phyloP scores from a whole-genome alignment of 495 filamentous ascomycete species.

The Penicillium diatomitis region DNA sequence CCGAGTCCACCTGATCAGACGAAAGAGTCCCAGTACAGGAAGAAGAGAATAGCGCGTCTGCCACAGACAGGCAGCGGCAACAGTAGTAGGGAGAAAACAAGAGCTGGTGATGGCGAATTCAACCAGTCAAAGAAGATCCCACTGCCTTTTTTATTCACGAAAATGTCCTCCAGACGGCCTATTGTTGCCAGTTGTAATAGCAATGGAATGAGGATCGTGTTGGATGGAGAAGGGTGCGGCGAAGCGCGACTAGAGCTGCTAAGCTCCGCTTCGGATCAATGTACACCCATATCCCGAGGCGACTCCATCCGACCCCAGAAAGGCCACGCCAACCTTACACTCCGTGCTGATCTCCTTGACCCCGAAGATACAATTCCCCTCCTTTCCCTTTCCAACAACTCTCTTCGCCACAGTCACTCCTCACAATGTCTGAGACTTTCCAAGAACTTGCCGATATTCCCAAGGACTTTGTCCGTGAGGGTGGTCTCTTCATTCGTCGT shows the following conservation, averaged over 20 bases:
- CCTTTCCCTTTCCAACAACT: constrained; percentile 2
- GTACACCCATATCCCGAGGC: neutral
- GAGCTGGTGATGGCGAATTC: neutral
- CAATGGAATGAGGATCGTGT: neutral
- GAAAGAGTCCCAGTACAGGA: constrained; percentile 6
- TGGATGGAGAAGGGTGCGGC: neutral
- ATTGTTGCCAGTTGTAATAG: too few relatives aligned
- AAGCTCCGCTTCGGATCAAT: neutral
- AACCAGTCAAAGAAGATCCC: too few relatives aligned
- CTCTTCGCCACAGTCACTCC: neutral
- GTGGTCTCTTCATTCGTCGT: constrained; percentile 70
- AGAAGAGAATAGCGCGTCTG: constrained; percentile 2
- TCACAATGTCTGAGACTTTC: constrained; percentile 62
- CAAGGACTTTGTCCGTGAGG: constrained; percentile 72
- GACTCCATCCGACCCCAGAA: neutral
- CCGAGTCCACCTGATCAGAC: neutral
- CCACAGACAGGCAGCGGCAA: constrained; percentile 13
- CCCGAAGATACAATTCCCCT: neutral
- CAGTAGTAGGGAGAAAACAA: neutral
- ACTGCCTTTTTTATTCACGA: too few relatives aligned
- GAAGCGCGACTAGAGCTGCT: neutral
- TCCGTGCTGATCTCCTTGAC: constrained; percentile 1
- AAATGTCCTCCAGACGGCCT: too few relatives aligned
- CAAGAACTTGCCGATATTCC: constrained; percentile 76
- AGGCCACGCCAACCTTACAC: constrained; percentile 4